Conservation (phyloP, 2,329 filamentous ascomycete genomes). For the Trichoderma pleuroti region DNA sequence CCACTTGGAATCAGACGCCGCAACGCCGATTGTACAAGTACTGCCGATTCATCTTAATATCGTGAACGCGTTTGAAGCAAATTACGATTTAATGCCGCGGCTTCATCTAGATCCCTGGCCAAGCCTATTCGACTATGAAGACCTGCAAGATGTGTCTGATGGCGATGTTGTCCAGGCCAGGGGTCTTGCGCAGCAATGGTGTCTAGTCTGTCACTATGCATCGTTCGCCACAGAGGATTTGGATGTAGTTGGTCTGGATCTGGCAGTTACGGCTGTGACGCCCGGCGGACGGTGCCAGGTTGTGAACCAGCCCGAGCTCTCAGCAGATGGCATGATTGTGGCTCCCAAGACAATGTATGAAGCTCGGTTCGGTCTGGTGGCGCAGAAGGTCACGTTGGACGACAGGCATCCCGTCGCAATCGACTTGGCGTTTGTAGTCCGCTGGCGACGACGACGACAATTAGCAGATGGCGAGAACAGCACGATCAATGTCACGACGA, state of each 20-base stretch:
- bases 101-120: constrained; percentile 80
- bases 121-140: constrained; percentile 70
- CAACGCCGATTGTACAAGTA: constrained; percentile 75
- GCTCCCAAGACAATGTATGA: constrained; percentile 66
- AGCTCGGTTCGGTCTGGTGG: constrained; percentile 67
- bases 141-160: constrained; percentile 37
- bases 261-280: constrained; percentile 57
- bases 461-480: constrained; percentile 26
- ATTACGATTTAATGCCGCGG: constrained; percentile 79
- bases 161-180: constrained; percentile 35
- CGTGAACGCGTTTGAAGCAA: constrained; percentile 83
- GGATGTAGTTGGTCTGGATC: constrained; percentile 58
- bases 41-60: constrained; percentile 67
- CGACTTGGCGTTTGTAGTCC: constrained; percentile 70
- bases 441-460: constrained; percentile 61
- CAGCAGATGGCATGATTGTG: constrained; percentile 48
- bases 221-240: constrained; percentile 76
- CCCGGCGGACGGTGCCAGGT: constrained; percentile 60
- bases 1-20: constrained; percentile 71
- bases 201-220: constrained; percentile 66
- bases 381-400: constrained; percentile 75
- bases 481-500: constrained; percentile 57
- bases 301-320: constrained; percentile 38
- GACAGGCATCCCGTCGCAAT: constrained; percentile 73
- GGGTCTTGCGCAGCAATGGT: constrained; percentile 80